Base-by-base conservation (phyloP, 192 early-diverging fungal species). In the Umbelopsis isabellina region DNA sequence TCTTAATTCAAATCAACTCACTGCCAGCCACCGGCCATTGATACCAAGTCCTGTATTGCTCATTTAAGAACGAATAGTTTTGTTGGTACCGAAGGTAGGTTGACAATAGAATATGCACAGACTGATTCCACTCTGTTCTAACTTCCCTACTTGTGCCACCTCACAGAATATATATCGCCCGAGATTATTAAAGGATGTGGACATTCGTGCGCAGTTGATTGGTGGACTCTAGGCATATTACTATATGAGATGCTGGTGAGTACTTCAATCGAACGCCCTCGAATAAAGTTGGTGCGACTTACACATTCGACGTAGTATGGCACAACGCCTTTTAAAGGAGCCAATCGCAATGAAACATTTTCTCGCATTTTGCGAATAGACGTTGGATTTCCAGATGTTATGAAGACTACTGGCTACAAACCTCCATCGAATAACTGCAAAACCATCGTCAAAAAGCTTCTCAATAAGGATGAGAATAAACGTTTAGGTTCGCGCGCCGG, bases 211-310 rank as follows among this genome's bases (percentile, higher is more conserved):
- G 89, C 90, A 6, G 93, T 99, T 7, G 97, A 99, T 83, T 99
- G 96, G 94, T 99, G 97, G 97, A 98, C 96, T 11, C 77, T 99
- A 37, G 97, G 97, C n/a, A 94, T 99, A 22, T 84, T 99, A 37
- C 92, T 97, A 21, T 99, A 94, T 73, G 97, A 99, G 78, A 97
- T 99, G 97, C 88, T 99, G 79, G 84, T 65, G 87, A 69, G 48
- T 74, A 10, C 37, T 23, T 46, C 2, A 12, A 23, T 18, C 41
- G n/a, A 41, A 2, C 49, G 53, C 11, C 22, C 10, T 21, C 58
- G 20, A 47, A 9, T 41, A 46, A 20, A 21, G 10, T 33, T 46
- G n/a, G 20, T 15, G 2, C 11, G 12, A 33, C 33, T 10, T 12
- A 23, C 27, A n/a, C 49, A 33, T 58, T 35, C 1, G 7, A 49